These are phyloP conservation scores for Cryphonectria parasitica DNA, from an alignment of 2,329 filamentous ascomycete species.

Conservation along the genomic window DNA sequence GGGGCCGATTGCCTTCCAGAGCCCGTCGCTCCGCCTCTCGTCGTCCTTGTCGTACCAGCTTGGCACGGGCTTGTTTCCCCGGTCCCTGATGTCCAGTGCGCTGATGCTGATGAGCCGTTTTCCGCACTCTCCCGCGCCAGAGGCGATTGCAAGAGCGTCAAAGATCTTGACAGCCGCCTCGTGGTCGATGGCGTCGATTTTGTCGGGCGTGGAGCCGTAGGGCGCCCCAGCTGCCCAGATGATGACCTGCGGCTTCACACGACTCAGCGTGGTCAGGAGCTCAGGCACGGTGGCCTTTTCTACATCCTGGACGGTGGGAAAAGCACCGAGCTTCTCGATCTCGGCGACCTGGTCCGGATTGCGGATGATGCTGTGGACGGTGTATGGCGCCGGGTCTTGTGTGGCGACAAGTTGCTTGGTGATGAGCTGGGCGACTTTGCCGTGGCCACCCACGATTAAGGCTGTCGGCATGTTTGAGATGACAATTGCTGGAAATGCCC, in stretches of 20 bases:
- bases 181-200: constrained; percentile 49
- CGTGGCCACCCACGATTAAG: constrained; percentile 28
- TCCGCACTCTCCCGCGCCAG: constrained; percentile 38
- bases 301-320: constrained; percentile 48
- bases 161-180: constrained; percentile 50
- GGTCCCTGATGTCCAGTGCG: constrained; percentile 49
- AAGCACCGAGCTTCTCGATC: constrained; percentile 45
- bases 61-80: constrained; percentile 41
- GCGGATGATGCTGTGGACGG: constrained; percentile 37
- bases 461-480: constrained; percentile 17
- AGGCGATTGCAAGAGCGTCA: constrained; percentile 45
- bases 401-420: constrained; percentile 23
- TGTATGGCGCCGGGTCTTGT: constrained; percentile 13
- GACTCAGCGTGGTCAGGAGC: constrained; percentile 42
- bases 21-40: constrained; percentile 39
- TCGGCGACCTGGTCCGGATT: constrained; percentile 38
- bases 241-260: constrained; percentile 38
- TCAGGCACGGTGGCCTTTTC: constrained; percentile 43
- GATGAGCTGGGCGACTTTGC: constrained; percentile 24
- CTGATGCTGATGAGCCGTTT: constrained; percentile 51
- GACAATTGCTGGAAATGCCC: constrained; percentile 7
- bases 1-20: constrained; percentile 44
- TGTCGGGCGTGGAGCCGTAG: constrained; percentile 40
- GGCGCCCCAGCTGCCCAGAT: constrained; percentile 41
- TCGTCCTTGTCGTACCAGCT: constrained; percentile 49